Evolutionary conservation across 1,284 basidiomycete genomes (phyloP).

Genomic region (Trichosporon asahii): DNA sequence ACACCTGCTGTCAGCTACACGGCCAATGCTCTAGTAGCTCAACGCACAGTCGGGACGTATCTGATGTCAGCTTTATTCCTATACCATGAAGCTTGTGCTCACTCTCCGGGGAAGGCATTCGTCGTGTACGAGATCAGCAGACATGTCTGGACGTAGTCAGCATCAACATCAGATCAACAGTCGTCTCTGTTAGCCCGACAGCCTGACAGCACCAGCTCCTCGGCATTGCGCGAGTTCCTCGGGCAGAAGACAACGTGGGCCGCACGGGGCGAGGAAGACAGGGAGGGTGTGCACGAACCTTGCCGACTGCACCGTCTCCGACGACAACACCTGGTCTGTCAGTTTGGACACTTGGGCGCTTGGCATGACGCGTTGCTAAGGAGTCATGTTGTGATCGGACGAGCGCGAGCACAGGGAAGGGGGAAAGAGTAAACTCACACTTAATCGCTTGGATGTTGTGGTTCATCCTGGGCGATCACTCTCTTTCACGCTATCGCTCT

Average conservation of each 20-base stretch:
- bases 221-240: neutral
- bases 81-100: conserved; percentile 19
- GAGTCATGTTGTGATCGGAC: neutral
- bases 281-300: conserved; percentile 58
- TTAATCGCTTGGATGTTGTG: conserved; percentile 27
- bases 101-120: conserved; percentile 52
- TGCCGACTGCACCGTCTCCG: conserved; percentile 98
- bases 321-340: conserved; percentile 69
- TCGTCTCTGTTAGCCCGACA: neutral
- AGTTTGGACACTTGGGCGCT: neutral
- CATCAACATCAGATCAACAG: neutral
- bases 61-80: conserved; percentile 23
- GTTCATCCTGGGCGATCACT: conserved; percentile 14
- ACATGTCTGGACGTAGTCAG: conserved; percentile 41
- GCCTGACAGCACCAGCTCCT: neutral
- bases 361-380: neutral
- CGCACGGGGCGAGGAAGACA: neutral
- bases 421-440: conserved; percentile 16
- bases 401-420: neutral
- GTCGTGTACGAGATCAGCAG: conserved; percentile 52
- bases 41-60: conserved; percentile 48
- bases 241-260: neutral
- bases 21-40: neutral
- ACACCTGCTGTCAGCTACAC: conserved; percentile 32
- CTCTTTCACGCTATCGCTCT: too few species aligned